Base-by-base conservation (phyloP, 2,329 filamentous ascomycete species). In the Berkeleyomyces basicola region DNA sequence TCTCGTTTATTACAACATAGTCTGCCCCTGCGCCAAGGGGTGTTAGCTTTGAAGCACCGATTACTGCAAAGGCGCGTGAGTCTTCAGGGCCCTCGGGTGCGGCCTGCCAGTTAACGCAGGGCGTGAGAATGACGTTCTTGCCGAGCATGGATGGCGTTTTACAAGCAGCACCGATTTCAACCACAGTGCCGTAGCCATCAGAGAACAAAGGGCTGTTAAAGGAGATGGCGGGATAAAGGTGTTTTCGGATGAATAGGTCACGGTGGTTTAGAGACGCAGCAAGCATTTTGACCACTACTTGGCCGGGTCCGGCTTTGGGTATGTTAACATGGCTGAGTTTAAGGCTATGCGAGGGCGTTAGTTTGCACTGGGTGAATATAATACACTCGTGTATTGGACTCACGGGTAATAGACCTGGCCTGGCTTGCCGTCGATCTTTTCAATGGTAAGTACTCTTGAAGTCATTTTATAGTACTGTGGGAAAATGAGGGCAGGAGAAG, bases 221-320 rank as follows among this genome's bases (percentile, higher is more conserved):
- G 10, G 87, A 86, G 61, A 90, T 86, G 68, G 82, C 86, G 0
- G 92, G 92, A 77, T 97, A 97, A 47, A 95, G 83, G 70, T 91
- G 86, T 73, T 93, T 90, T 62, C 92, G 88, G 74, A 95, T 87
- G 76, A 96, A 97, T 68, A 95, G 83, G 73, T 97, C 93, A 69
- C 91, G 87, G 76, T 97, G 93, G 77, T 97, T 97, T 59, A 97
- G 83, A 11, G 92, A 87, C 1, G 86, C 88, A 60, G 90, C 88
- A 43, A 82, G 80, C 70, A 97, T 77, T 69, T 82, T 83, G 66
- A 97, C 77, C 5, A 95, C 78, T 67, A 96, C 77, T 72, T 96
- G 80, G 66, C 78, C 78, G 14, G 81, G 80, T 36, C 82, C 79
- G 0, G 86, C 86, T 1, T 76, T 77, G 36, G 86, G 86, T 66